Percentiles rank a stretch among this genome's conserved stretches.
Evolutionary conservation across 1,284 basidiomycete species (phyloP).

Genomic region (Vanrija humicola): DNA sequence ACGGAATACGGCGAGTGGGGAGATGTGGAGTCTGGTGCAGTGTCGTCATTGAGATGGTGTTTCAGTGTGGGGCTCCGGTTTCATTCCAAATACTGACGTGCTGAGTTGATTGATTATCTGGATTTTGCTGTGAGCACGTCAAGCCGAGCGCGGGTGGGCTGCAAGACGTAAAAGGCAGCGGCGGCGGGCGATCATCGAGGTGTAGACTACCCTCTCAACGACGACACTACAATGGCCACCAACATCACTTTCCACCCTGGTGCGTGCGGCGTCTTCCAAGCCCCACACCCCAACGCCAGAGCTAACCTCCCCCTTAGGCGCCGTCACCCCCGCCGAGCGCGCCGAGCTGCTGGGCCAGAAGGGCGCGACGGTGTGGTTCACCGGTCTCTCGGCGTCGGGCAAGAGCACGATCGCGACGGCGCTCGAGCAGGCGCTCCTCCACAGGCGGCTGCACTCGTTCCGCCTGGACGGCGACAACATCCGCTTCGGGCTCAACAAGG

Average conservation of each 20-base stretch:
- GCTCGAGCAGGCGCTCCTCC: conserved; percentile 91
- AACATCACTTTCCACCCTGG: conserved; percentile 82
- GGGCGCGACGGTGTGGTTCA: conserved; percentile 89
- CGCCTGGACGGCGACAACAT: conserved; percentile 97
- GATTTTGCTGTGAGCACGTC: background rate
- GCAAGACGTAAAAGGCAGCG: too few relatives aligned
- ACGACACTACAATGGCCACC: conserved; percentile 59
- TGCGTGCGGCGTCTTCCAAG: too few relatives aligned
- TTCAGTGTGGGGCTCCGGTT: background rate
- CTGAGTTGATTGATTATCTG: background rate
- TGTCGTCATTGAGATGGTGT: background rate
- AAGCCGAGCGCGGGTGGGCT: background rate
- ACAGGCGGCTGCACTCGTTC: conserved; percentile 79
- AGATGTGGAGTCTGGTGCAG: background rate
- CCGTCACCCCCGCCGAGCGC: conserved; percentile 67
- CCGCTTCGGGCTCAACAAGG: conserved; percentile 95
- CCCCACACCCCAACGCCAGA: too few relatives aligned
- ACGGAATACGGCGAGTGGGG: background rate
- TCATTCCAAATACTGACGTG: too few relatives aligned
- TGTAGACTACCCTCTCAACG: background rate
- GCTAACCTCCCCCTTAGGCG: conserved; percentile 56
- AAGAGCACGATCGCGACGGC: conserved; percentile 95
- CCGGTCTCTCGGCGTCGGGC: conserved; percentile 85
- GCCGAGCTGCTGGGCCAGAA: conserved; percentile 65
- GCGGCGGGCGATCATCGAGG: too few relatives aligned